Evolutionary conservation across 1,284 basidiomycete genomes (phyloP).

Genomic region (Ganoderma resinaceum): DNA sequence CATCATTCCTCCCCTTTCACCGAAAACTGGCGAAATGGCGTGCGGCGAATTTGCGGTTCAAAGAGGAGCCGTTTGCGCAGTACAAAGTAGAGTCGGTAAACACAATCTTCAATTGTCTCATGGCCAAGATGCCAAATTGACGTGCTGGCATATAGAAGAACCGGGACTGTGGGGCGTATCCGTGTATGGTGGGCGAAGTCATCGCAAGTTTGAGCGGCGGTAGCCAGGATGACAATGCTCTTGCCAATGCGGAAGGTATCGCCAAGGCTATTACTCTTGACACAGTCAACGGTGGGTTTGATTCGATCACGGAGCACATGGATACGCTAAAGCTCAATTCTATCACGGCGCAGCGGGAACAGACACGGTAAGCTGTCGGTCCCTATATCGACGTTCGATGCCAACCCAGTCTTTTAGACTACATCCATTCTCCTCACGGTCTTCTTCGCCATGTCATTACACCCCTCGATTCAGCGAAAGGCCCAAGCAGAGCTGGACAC

Average conservation of each 20-base stretch:
- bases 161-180: not conserved
- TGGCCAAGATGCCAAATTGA: not conserved
- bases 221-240: not conserved
- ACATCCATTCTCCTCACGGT: constrained; percentile 27
- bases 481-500: constrained; percentile 42
- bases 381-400: too few species aligned
- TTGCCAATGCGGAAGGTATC: not conserved
- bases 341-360: constrained; percentile 11
- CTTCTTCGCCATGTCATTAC: constrained; percentile 29
- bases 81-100: not conserved
- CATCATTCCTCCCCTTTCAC: constrained; percentile 23
- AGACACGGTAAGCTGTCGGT: constrained; percentile 19
- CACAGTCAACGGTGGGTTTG: constrained; percentile 13
- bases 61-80: not conserved
- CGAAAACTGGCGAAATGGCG: constrained; percentile 8
- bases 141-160: not conserved
- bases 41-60: not conserved
- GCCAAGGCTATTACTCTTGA: constrained; percentile 6
- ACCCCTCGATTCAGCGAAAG: constrained; percentile 35
- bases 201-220: not conserved
- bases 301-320: not conserved
- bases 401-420: constrained; percentile 27
- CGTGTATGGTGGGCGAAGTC: constrained; percentile 1
- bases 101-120: not conserved
- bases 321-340: not conserved